A percentile compares a stretch with the other conserved stretches of the same genome.
Evolutionary conservation across 2,329 filamentous ascomycete species (phyloP).

Genomic region (Pyrenophora seminiperda): DNA sequence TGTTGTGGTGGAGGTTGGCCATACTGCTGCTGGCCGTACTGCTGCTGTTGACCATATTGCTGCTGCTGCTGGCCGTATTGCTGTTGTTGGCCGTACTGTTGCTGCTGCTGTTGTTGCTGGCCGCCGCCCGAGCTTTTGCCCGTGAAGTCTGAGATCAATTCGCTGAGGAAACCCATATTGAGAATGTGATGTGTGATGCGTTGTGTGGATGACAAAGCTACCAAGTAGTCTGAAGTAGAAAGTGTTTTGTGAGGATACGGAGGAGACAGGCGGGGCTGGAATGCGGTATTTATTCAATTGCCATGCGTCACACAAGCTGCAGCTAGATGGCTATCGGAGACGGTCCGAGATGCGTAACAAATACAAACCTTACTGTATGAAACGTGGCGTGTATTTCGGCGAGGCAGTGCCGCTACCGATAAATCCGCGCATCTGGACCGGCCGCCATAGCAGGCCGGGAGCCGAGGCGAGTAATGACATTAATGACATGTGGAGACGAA

Average conservation of each 20-base stretch:
- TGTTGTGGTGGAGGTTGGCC: slow-evolving; percentile 10
- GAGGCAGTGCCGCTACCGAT: slow-evolving; percentile 9
- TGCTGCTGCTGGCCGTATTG: slow-evolving; percentile 3
- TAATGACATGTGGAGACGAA: neutral
- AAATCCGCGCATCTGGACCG: neutral
- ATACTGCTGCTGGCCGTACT: slow-evolving; percentile 10
- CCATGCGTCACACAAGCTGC: slow-evolving; percentile 4
- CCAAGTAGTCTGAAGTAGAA: neutral
- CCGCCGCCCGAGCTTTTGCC: slow-evolving; percentile 4
- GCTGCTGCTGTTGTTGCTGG: slow-evolving; percentile 3
- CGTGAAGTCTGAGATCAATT: slow-evolving; percentile 26
- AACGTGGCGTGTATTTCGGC: slow-evolving; percentile 12
- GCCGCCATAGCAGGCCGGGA: neutral
- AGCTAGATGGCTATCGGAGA: slow-evolving; percentile 8
- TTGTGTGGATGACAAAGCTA: neutral
- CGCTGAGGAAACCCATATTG: slow-evolving; percentile 29
- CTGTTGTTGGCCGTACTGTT: slow-evolving; percentile 4
- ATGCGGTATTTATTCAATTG: slow-evolving; percentile 20
- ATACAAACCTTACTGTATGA: slow-evolving; percentile 9
- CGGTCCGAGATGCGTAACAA: slow-evolving; percentile 8
- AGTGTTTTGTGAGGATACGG: neutral
- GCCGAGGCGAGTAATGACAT: neutral
- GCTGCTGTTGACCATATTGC: slow-evolving; percentile 5
- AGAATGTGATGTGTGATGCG: neutral
- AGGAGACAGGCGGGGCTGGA: neutral